phyloP scores from a whole-genome alignment of 2,329 filamentous ascomycete genomes.

The Teratosphaeria epicoccoides region DNA sequence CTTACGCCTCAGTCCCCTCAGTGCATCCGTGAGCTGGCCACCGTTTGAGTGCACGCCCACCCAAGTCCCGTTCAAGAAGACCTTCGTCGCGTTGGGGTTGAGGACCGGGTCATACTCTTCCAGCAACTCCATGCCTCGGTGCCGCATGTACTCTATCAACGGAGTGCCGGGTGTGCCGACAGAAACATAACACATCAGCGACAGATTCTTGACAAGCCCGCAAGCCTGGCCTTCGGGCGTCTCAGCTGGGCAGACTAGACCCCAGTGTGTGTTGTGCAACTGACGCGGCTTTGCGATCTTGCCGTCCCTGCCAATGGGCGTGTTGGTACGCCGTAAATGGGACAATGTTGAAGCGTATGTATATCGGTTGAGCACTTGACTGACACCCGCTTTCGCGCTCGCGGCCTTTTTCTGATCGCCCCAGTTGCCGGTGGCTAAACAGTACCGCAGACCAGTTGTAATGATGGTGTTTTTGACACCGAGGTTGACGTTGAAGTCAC shows the following conservation, averaged over 20 bases:
- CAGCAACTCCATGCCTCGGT: constrained; percentile 87
- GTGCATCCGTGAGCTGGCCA: constrained; percentile 60
- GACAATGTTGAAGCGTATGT: constrained; percentile 94
- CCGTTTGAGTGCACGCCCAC: constrained; percentile 90
- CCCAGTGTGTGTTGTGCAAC: constrained; percentile 98
- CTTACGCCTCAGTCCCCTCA: constrained; percentile 43
- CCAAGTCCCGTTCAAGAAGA: constrained; percentile 98
- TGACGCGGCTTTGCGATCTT: constrained; percentile 97
- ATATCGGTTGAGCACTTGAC: constrained; percentile 94
- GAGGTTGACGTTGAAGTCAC: constrained; percentile 80
- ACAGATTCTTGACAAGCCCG: constrained; percentile 94
- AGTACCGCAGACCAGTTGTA: constrained; percentile 92
- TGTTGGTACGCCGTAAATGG: constrained; percentile 94
- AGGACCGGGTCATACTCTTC: constrained; percentile 65
- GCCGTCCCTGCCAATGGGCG: constrained; percentile 91
- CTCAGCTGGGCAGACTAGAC: constrained; percentile 90
- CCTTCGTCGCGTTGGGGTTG: constrained; percentile 88
- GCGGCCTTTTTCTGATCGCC: constrained; percentile 98
- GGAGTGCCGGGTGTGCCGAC: constrained; percentile 86
- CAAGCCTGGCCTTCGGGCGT: constrained; percentile 98
- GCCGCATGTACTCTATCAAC: constrained; percentile 90
- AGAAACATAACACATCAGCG: constrained; percentile 96
- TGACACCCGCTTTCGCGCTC: constrained; percentile 90
- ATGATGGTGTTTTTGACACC: constrained; percentile 86
- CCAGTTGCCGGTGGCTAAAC: constrained; percentile 95